phyloP scores from a whole-genome alignment of 2,329 filamentous ascomycete species.

The Emergomyces africanus region DNA sequence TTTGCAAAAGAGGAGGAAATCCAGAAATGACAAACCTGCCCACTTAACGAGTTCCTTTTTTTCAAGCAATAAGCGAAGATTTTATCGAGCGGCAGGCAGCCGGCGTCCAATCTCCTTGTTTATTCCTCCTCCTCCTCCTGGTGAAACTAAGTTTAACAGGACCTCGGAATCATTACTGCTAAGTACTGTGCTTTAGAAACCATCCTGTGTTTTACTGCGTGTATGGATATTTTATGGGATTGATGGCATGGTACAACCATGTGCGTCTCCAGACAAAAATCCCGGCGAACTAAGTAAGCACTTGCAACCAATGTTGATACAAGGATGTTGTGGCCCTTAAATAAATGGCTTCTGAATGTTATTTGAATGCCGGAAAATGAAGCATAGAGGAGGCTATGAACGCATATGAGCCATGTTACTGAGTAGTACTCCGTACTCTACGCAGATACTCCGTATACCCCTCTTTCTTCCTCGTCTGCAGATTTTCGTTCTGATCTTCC shows the following conservation, averaged over 20 bases:
- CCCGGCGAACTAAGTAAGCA: background rate
- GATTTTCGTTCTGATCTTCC: background rate
- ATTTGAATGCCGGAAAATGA: background rate
- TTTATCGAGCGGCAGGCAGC: too few relatives aligned
- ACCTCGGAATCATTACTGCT: too few relatives aligned
- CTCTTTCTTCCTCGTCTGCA: background rate
- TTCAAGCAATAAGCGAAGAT: too few relatives aligned
- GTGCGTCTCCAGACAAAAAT: background rate
- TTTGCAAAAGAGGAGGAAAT: constrained; percentile 25
- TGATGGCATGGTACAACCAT: too few relatives aligned
- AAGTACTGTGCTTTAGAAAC: too few relatives aligned
- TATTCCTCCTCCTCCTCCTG: too few relatives aligned
- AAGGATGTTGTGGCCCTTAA: background rate
- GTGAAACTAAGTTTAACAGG: too few relatives aligned
- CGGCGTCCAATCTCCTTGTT: too few relatives aligned
- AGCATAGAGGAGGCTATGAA: background rate
- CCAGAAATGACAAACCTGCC: background rate
- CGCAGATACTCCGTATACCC: background rate
- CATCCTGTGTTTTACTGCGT: too few relatives aligned
- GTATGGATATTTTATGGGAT: too few relatives aligned
- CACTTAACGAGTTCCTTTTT: background rate
- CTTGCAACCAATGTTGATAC: background rate
- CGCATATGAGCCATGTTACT: background rate
- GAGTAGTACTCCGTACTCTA: too few relatives aligned
- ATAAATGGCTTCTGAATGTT: background rate